Base-by-base conservation (phyloP, 345 rosid genomes). In the Turnera subulata region DNA sequence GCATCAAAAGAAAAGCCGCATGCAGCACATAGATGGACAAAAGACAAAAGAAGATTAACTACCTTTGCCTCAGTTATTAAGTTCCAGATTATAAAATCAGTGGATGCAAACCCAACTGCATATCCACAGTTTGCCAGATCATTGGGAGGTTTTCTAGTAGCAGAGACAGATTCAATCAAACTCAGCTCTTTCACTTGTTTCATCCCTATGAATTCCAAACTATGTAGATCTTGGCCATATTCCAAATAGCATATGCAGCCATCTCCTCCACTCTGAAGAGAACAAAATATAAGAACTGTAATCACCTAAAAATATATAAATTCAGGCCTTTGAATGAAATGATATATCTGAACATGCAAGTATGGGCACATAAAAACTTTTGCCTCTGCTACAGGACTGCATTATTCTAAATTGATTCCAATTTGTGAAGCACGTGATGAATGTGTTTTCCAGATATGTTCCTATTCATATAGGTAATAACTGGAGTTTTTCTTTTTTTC, bases 191-290 rank as follows among this genome's bases (percentile, higher is more conserved):
- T 93, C 65, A 93, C 72, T 63, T 89, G 88, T 68, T 93, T 93
- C 90, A 89, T 79, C 80, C 99, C 96, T 62, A 82, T 76, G 63
- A 93, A 89, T 73, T 87, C 92, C 42, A 87, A 66, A 61, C 61
- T 66, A 65, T 76, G 75, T 62, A 25, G 78, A 70, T 68, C 79
- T 67, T 59, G 78, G 61, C 79, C 88, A 76, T 80, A 85, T 53
- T 85, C 89, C 38, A 87, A 78, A 67, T 76, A 78, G 84, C 99
- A 93, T 69, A 93, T 77, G 82, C 99, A 93, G 49, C 99, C 99
- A 75, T 93, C 99, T 67, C 81, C 97, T 72, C 99, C 97, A 55
- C 86, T 83, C 99, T 93, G 78, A 72, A 70, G 21, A 56, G 29
- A 56, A 63, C 54, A 56, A 70, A 61, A 43, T 2, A 58, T 29